phyloP scores from a whole-genome alignment of 257 asterid species.

The Avicennia marina region DNA sequence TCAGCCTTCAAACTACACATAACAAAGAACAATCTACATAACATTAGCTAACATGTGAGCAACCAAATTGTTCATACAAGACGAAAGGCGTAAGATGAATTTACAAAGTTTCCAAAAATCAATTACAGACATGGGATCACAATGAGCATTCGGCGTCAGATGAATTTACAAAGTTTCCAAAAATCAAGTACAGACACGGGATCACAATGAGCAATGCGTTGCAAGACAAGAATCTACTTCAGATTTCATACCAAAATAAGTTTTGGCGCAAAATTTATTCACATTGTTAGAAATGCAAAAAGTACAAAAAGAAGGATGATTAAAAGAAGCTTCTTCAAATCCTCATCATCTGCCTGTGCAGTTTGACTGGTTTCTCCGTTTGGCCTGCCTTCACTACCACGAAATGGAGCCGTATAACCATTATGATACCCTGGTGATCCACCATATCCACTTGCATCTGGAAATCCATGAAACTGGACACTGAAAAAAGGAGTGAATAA shows the following conservation, averaged over 20 bases:
- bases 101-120: no score
- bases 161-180: conserved; percentile 22
- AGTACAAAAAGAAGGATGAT: conserved; percentile 35
- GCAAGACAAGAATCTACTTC: neutral
- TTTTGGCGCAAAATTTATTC: neutral
- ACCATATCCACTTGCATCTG: conserved; percentile 16
- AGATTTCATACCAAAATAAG: conserved; percentile 1
- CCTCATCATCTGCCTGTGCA: conserved; percentile 41
- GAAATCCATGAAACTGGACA: conserved; percentile 43
- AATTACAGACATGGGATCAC: no score
- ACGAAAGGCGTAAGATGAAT: no score
- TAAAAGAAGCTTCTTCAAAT: conserved; percentile 39
- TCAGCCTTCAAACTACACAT: no score
- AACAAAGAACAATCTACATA: no score
- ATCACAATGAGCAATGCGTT: no score
- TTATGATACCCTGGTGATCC: conserved; percentile 31
- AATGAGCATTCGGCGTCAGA: no score
- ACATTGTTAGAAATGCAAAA: conserved; percentile 33
- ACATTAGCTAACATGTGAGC: no score
- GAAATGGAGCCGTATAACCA: conserved; percentile 30
- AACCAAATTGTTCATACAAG: no score
- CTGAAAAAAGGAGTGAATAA: conserved; percentile 39
- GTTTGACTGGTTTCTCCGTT: conserved; percentile 23
- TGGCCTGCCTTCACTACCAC: conserved; percentile 14
- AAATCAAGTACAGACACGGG: no score